Evolutionary conservation across 1,284 basidiomycete genomes (phyloP).

Genomic region (Melampsora larici-populina): DNA sequence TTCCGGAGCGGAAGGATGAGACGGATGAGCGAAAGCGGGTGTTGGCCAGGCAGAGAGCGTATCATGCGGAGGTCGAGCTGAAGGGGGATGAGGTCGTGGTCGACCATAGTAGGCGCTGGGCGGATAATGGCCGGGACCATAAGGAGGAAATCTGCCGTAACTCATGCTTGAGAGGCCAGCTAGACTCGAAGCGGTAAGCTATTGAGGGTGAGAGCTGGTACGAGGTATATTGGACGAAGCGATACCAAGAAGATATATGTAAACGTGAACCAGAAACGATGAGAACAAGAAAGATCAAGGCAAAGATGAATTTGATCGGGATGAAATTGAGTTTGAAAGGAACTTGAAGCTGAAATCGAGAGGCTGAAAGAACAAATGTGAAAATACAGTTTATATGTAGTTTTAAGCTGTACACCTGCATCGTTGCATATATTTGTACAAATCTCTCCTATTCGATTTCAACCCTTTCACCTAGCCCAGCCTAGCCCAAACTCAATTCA

Average conservation of each 20-base stretch:
- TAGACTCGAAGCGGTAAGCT: neutral
- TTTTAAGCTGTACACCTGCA: neutral
- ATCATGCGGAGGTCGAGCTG: neutral
- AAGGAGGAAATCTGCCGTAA: neutral
- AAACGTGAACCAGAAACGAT: neutral
- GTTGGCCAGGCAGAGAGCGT: slow-evolving; percentile 1
- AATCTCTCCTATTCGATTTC: neutral
- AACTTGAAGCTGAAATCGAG: neutral
- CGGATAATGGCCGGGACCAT: neutral
- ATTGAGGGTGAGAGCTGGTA: neutral
- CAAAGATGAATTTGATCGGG: neutral
- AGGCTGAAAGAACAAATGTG: neutral
- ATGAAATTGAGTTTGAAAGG: neutral
- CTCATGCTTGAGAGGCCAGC: neutral
- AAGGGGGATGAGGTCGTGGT: neutral
- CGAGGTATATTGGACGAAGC: neutral
- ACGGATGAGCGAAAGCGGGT: neutral
- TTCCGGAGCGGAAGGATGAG: neutral
- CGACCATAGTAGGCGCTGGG: neutral
- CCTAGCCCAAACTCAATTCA: no score
- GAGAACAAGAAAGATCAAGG: neutral
- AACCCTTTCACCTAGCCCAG: no score
- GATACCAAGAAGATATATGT: neutral
- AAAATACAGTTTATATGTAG: neutral
- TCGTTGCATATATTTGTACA: neutral